Percentiles rank a stretch among this genome's conserved stretches.
Conservation (phyloP, 108 stramenopile genomes). For the Cyclotella sp. region DNA sequence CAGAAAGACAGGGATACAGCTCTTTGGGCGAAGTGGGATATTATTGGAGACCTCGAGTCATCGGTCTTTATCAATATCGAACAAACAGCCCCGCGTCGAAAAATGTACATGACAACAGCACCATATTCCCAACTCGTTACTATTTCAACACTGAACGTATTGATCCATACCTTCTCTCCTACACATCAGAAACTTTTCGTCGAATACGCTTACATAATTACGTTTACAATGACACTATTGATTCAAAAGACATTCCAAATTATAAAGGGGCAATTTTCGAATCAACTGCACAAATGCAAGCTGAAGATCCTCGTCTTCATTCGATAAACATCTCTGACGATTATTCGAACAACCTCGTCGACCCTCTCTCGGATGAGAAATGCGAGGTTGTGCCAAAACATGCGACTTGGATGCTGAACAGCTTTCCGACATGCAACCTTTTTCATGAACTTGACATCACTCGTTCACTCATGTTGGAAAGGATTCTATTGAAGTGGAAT, state of each 20-base stretch:
- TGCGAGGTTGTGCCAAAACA: constrained; percentile 51
- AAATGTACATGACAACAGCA: background rate
- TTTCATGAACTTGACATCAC: constrained; percentile 61
- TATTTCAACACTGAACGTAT: background rate
- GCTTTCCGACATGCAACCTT: constrained; percentile 66
- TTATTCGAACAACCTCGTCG: background rate
- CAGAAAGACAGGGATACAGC: background rate
- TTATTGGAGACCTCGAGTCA: constrained; percentile 17
- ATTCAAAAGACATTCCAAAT: too few species aligned
- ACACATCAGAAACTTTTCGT: too few species aligned
- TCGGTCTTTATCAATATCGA: background rate
- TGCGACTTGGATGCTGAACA: constrained; percentile 55
- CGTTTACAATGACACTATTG: too few species aligned
- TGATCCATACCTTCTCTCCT: too few species aligned
- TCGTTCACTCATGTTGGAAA: background rate
- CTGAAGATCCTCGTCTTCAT: background rate
- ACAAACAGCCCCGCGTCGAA: background rate
- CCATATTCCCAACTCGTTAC: background rate
- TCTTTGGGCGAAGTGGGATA: constrained; percentile 8
- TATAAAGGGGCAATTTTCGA: too few species aligned
- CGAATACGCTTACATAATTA: too few species aligned
- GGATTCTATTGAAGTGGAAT: constrained; percentile 22
- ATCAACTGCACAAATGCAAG: too few species aligned
- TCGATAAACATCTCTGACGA: background rate
- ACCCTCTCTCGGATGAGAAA: constrained; percentile 41